Evolutionary conservation across 1,284 basidiomycete species (phyloP), one percentile per base, ranked within the genome.

Genomic region (Puccinia polysora): DNA sequence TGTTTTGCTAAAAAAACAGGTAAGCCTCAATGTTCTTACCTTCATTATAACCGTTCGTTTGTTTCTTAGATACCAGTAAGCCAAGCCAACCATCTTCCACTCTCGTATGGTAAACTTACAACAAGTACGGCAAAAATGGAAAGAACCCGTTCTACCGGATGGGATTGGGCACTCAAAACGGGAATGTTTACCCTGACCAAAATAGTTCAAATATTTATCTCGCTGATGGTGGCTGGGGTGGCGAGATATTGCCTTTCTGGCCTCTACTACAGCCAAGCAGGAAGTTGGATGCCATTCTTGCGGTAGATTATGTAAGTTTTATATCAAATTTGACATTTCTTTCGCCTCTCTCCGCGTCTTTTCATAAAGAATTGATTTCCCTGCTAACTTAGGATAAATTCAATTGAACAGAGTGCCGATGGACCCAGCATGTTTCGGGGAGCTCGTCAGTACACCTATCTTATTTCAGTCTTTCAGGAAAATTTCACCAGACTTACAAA

Each of bases 151-250:
- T 69, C 34, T 69, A 58, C 38, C 25, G 59, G 4, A 50, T 65
- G 45, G 63, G 63, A 53, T 7, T 25, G 20, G n/a, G n/a, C n/a
- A 23, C 43, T 23, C 5, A 14, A 49, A 50, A 43, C 12, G 55
- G 30, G 0, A 49, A 10, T 4, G 30, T 5, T 8, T 69, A 69
- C 23, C 53, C 49, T 23, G 65, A 69, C 32, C 55, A 45, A 36
- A 45, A 69, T 20, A 38, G 43, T 34, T 20, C 28, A 40, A 18
- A 69, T 34, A 34, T 69, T 0, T 69, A 69, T 28, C 55, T 69
- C n/a, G 65, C 65, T 18, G 65, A 69, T 34, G 65, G 65, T 7
- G 65, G 65, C 18, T 69, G 65, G 65, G 65, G 53, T 56, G 55
- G 55, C 7, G 65, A 69, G 25, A 34, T 69, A 32, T 28, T 69